Evolutionary conservation across 768 basidiomycete genomes (phyloP), one percentile per base, ranked within the genome.

Genomic region (Imleria badia): DNA sequence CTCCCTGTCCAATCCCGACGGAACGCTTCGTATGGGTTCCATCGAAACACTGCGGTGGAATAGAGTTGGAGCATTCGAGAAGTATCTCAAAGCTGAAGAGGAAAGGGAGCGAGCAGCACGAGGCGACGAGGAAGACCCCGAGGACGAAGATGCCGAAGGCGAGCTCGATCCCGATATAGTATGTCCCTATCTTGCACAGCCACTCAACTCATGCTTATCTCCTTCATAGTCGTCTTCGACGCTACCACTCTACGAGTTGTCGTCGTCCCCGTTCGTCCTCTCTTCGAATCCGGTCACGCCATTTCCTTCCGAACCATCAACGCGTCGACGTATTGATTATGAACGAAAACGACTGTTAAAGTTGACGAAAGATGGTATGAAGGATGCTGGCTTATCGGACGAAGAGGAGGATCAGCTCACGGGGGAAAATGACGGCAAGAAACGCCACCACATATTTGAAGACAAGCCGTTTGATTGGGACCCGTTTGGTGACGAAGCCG

Each of bases 391-490:
- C 10, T 49, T 62, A 45, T 59, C 45, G 0, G 68, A 64, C 14
- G 66, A 70, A 31, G 65, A 69, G 20, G 59, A 46, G 22, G 67
- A 71, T 22, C 48, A 70, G 20, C 64, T 62, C 31, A 45, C 31
- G 2, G 43, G 6, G 5, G 52, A 50, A 11, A 41, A 45, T 10
- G 54, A 19, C 6, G 48, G 40, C 7, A 59, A 59, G 33, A 54
- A 31, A 33, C 46, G 58, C 26, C 60, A 71, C 23, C 66, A 53
- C 23, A 68, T 68, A 44, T 58, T 58, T 14, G 53, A 55, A 45
- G 68, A 69, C 49, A 71, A 69, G 38, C 67, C 69, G 1, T 63
- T 62, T 15, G 68, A 69, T 44, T 69, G 65, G 68, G 67, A 69
- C 33, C 68, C 69, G 15, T 69, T 69, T 6, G 60, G 56, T 3